Percentiles rank a stretch among this genome's conserved stretches.
phyloP scores from a whole-genome alignment of 2,329 filamentous ascomycete genomes.

The Rasamsonia emersonii region DNA sequence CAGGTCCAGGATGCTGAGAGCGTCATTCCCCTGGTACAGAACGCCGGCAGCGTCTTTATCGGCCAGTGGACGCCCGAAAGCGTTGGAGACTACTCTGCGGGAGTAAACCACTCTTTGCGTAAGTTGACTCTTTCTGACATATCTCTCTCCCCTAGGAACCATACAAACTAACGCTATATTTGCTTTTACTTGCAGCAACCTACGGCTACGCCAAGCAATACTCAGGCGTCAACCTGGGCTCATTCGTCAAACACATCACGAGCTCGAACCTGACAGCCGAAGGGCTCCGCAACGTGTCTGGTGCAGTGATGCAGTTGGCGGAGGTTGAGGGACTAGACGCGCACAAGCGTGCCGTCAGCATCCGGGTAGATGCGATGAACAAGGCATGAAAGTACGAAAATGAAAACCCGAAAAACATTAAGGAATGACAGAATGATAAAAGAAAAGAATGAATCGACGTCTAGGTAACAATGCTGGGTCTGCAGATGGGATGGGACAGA shows the following conservation, averaged over 20 bases:
- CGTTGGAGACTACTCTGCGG: slow-evolving; percentile 95
- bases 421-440: slow-evolving; percentile 3
- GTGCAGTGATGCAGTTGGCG: slow-evolving; percentile 88
- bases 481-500: too few relatives aligned
- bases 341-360: slow-evolving; percentile 66
- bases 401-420: background rate
- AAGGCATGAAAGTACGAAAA: too few relatives aligned
- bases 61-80: slow-evolving; percentile 96
- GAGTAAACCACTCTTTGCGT: slow-evolving; percentile 96
- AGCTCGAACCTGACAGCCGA: slow-evolving; percentile 81
- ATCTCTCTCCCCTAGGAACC: background rate
- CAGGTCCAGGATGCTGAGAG: slow-evolving; percentile 71
- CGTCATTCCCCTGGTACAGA: slow-evolving; percentile 71
- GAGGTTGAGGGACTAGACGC: slow-evolving; percentile 92
- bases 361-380: slow-evolving; percentile 47
- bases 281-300: slow-evolving; percentile 75
- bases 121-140: slow-evolving; percentile 39
- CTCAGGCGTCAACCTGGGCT: slow-evolving; percentile 90
- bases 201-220: slow-evolving; percentile 99
- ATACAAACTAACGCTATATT: slow-evolving; percentile 14
- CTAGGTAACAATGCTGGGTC: too few relatives aligned
- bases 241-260: slow-evolving; percentile 97
- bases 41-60: slow-evolving; percentile 93
- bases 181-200: slow-evolving; percentile 56
- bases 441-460: too few relatives aligned